Conservation (phyloP, 176 grass and related monocot genomes). For the Canna indica region DNA sequence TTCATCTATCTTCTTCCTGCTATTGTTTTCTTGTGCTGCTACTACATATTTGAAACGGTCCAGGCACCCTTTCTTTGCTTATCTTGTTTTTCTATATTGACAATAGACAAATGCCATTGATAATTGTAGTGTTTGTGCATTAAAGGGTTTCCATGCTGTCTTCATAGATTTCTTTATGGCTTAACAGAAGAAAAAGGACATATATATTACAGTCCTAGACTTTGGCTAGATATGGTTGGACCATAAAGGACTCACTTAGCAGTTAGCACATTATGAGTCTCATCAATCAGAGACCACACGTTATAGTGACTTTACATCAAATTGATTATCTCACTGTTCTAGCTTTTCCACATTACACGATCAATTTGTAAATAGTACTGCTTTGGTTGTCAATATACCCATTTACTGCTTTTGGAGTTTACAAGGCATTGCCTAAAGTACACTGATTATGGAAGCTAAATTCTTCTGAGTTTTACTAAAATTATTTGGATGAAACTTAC, state of each 20-base stretch:
- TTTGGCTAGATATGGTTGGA: neutral
- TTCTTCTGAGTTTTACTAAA: neutral
- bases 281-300: neutral
- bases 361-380: neutral
- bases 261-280: neutral
- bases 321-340: neutral
- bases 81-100: neutral
- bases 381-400: neutral
- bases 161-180: neutral
- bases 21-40: neutral
- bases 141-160: neutral
- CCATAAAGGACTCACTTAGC: neutral
- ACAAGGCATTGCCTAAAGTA: neutral
- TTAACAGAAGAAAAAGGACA: neutral
- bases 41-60: neutral
- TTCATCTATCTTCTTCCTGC: neutral
- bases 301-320: neutral
- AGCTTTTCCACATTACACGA: neutral
- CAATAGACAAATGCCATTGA: neutral
- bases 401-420: neutral
- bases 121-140: neutral
- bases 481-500: neutral
- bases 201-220: neutral
- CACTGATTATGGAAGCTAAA: neutral
- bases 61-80: neutral